These are phyloP conservation scores for Microthlaspi erraticum DNA, from an alignment of 345 rosid species.

Conservation along the genomic window DNA sequence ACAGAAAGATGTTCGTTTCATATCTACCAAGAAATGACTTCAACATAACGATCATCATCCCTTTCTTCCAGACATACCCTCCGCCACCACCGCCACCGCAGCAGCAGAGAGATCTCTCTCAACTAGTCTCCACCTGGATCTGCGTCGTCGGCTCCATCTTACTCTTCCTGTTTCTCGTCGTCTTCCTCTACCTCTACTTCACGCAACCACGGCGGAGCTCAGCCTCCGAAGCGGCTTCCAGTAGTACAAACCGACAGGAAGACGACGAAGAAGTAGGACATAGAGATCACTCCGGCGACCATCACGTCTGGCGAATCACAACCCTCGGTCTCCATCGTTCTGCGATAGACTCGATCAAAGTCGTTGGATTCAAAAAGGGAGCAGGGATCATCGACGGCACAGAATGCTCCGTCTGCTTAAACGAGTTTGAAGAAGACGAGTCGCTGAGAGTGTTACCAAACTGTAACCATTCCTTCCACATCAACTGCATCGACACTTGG, in stretches of 20 bases:
- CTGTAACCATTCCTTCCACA: slow-evolving; percentile 86
- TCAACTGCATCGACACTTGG: slow-evolving; percentile 84
- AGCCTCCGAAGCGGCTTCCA: slow-evolving; percentile 19
- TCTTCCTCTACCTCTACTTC: slow-evolving; percentile 29
- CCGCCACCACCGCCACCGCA: slow-evolving; percentile 14
- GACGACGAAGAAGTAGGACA: slow-evolving; percentile 39
- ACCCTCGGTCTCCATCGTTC: slow-evolving; percentile 70
- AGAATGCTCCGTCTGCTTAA: slow-evolving; percentile 88
- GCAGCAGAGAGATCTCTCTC: background rate
- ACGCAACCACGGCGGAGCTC: slow-evolving; percentile 3
- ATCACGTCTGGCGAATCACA: slow-evolving; percentile 70
- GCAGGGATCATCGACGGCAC: slow-evolving; percentile 68
- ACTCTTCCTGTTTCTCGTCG: slow-evolving; percentile 39
- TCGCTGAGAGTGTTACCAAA: slow-evolving; percentile 70
- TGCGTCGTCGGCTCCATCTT: slow-evolving; percentile 30
- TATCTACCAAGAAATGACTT: background rate
- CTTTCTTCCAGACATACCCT: background rate
- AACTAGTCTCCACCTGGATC: slow-evolving; percentile 4
- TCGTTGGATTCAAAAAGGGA: slow-evolving; percentile 55
- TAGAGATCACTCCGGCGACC: slow-evolving; percentile 38
- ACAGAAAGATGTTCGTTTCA: slow-evolving; percentile 23
- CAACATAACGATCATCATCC: background rate
- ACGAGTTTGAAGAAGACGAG: slow-evolving; percentile 70
- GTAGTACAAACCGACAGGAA: slow-evolving; percentile 2
- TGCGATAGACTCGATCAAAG: slow-evolving; percentile 59